A percentile compares a stretch with the other conserved stretches of the same genome.
Evolutionary conservation across 306 rosid genomes (phyloP).

Genomic region (Alnus glutinosa): DNA sequence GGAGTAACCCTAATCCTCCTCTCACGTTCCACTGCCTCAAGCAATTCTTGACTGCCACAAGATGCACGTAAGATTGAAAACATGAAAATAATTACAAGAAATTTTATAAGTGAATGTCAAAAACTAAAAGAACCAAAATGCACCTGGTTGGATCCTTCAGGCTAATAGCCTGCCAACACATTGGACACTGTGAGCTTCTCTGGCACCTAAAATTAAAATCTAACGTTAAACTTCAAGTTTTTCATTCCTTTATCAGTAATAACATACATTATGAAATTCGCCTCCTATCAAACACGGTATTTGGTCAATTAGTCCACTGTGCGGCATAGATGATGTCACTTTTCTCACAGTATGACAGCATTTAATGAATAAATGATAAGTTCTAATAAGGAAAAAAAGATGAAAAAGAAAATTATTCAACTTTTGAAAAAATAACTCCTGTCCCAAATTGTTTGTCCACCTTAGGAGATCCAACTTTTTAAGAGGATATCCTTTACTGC

Average conservation of each 20-base stretch:
- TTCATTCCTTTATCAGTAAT: slow-evolving; percentile 10
- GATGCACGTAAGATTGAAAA: slow-evolving; percentile 18
- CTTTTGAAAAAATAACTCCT: neutral
- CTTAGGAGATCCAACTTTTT: neutral
- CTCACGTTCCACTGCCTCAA: slow-evolving; percentile 80
- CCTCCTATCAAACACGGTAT: neutral
- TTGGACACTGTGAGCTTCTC: slow-evolving; percentile 93
- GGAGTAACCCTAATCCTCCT: slow-evolving; percentile 55
- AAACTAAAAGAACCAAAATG: slow-evolving; percentile 14
- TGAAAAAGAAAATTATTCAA: neutral
- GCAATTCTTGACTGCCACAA: slow-evolving; percentile 80
- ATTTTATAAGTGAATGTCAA: slow-evolving; percentile 6
- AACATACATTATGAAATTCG: neutral
- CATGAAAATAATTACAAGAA: slow-evolving; percentile 8
- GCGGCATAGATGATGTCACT: neutral
- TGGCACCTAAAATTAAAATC: slow-evolving; percentile 70
- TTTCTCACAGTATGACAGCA: neutral
- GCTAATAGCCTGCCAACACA: slow-evolving; percentile 89
- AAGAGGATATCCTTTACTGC: neutral
- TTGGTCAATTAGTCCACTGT: too few species aligned
- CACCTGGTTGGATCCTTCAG: slow-evolving; percentile 88
- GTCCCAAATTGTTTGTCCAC: neutral
- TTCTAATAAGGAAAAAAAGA: neutral
- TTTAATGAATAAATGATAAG: neutral
- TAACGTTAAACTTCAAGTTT: slow-evolving; percentile 5